phyloP scores from a whole-genome alignment of 805 yeast genomes.

The Barnettozyma californica region DNA sequence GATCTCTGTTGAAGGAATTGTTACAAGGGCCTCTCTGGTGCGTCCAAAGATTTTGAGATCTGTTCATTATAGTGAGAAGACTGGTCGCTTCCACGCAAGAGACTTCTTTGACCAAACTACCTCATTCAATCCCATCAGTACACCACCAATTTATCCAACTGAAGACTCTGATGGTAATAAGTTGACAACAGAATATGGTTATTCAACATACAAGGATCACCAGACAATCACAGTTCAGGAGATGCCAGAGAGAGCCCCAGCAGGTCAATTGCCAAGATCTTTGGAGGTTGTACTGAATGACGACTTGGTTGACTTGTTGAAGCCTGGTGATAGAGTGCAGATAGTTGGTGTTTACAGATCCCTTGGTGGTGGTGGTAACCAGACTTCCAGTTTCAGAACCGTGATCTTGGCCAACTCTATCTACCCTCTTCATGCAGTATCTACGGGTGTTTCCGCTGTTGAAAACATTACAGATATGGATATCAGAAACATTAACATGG shows the following conservation, averaged over 20 bases:
- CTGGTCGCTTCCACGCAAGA: slow-evolving; percentile 81
- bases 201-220: slow-evolving; percentile 87
- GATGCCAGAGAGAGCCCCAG: slow-evolving; percentile 97
- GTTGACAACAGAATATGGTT: slow-evolving; percentile 86
- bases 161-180: slow-evolving; percentile 91
- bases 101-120: slow-evolving; percentile 93
- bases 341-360: slow-evolving; percentile 92
- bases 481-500: slow-evolving; percentile 76
- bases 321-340: slow-evolving; percentile 96
- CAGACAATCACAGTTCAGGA: slow-evolving; percentile 92
- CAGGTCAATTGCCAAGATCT: slow-evolving; percentile 94
- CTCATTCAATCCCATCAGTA: slow-evolving; percentile 75
- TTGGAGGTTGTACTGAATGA: slow-evolving; percentile 91
- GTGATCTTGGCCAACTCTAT: slow-evolving; percentile 85
- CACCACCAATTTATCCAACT: slow-evolving; percentile 85
- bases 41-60: slow-evolving; percentile 89
- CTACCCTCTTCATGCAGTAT: slow-evolving; percentile 82
- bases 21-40: slow-evolving; percentile 87
- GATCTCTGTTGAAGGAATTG: slow-evolving; percentile 91
- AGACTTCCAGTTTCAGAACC: slow-evolving; percentile 68
- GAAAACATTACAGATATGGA: slow-evolving; percentile 73
- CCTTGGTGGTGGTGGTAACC: slow-evolving; percentile 61
- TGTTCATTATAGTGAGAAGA: slow-evolving; percentile 85
- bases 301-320: slow-evolving; percentile 84
- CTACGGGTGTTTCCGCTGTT: slow-evolving; percentile 73